Base-by-base conservation (phyloP, 305 asterid species). In the Fraxinus xanthoxyloides region DNA sequence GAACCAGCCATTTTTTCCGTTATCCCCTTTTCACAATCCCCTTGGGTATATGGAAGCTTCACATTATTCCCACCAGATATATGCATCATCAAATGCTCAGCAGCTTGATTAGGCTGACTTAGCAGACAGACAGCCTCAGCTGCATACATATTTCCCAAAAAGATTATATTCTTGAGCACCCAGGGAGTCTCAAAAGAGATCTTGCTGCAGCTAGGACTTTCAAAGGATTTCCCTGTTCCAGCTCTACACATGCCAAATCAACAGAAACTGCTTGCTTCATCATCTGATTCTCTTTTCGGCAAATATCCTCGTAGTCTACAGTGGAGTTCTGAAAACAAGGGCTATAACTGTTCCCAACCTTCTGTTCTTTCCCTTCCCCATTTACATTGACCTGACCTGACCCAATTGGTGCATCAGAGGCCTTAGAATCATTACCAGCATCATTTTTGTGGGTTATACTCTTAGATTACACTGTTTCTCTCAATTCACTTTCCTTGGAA, bases 111-210 rank as follows among this genome's bases (percentile, higher is more conserved):
- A 9, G 87, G 86, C 75, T 87, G 86, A 80, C 85, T 87, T 32
- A 89, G 86, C 79, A 80, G 72, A 85, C 92, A 87, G 40, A 72
- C n/a, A n/a, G 92, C 90, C 78, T 89, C 92, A 30, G 90, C 90
- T 46, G 89, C 92, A 79, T 89, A 87, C 81, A 83, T 38, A 26
- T 86, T 86, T 7, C 89, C 90, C 36, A 85, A 74, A 78, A 85
- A 89, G 23, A 79, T 3, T 87, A 85, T 35, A 83, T 77, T 80
- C 79, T 83, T 35, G 83, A 83, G 75, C 86, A 86, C 67, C 82
- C 89, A 0, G 79, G 70, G 28, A 87, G 86, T 76, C 78, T 77
- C 84, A 89, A 67, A 54, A 89, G 90, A 76, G 88, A 79, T 56
- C 75, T 83, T 23, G 89, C 90, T 8, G 63, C 12, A 19, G 85